These are phyloP conservation scores for Protomyces inundatus DNA, from an alignment of 1,139 yeast species.

Conservation along the genomic window DNA sequence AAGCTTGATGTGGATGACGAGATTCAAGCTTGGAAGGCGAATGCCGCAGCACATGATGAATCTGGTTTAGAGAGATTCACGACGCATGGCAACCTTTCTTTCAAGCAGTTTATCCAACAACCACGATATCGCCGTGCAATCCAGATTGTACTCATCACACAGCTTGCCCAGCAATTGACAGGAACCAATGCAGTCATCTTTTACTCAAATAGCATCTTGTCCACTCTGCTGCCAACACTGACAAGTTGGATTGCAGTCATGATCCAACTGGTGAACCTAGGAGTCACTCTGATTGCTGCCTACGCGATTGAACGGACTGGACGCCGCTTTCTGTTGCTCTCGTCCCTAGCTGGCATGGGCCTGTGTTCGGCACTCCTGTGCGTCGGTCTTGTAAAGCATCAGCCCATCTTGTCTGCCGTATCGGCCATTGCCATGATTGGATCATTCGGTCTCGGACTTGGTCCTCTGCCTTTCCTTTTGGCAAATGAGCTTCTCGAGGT, in stretches of 20 bases:
- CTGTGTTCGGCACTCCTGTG: constrained; percentile 59
- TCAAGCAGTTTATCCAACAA: constrained; percentile 47
- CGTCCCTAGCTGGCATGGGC: constrained; percentile 68
- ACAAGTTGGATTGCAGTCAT: constrained; percentile 38
- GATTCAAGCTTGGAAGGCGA: constrained; percentile 21
- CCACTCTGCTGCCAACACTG: constrained; percentile 2
- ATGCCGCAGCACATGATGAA: neutral
- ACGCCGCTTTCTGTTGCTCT: constrained; percentile 62
- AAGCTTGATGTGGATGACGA: constrained; percentile 35
- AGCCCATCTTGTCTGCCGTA: constrained; percentile 52
- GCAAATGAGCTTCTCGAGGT: constrained; percentile 84
- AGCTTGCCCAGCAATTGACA: constrained; percentile 84
- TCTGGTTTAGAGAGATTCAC: neutral
- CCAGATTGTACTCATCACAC: constrained; percentile 62
- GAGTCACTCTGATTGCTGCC: constrained; percentile 68
- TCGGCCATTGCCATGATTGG: constrained; percentile 71
- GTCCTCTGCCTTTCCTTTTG: constrained; percentile 87
- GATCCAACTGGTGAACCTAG: constrained; percentile 69
- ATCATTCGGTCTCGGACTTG: constrained; percentile 83
- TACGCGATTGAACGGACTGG: constrained; percentile 69
- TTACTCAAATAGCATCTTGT: constrained; percentile 41
- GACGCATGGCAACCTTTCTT: constrained; percentile 10
- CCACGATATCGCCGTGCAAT: constrained; percentile 55
- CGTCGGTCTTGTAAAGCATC: constrained; percentile 46
- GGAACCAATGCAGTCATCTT: constrained; percentile 90